Base-by-base conservation (phyloP, 257 asterid species). In the Knoxia roxburghii region DNA sequence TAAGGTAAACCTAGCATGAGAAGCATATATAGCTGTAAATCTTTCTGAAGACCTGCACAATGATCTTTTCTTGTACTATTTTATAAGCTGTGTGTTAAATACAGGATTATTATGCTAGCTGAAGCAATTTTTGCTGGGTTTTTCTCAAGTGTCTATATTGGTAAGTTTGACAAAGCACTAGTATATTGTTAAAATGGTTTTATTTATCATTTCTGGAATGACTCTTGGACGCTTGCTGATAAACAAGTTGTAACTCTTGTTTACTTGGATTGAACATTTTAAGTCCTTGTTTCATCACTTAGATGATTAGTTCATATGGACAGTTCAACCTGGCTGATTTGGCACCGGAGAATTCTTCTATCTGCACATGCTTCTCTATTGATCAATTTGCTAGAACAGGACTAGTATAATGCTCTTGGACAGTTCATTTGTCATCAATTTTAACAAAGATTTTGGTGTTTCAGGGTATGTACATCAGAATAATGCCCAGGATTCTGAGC, bases 381-480 rank as follows among this genome's bases (percentile, higher is more conserved):
- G 4, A 48, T 59, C 51, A 46, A 49, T 54, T 33, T 59, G 35
- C 53, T 69, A 32, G 32, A 46, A n/a, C 39, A 21, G 21, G 51
- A 32, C 68, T 49, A 43, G 68, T 37, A 17, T 15, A 46, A 18
- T 46, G 27, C 37, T 15, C 18, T 45, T 30, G 55, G 14, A 63
- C 18, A 6, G 55, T 63, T 63, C 15, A 21, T 56, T 5, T 18
- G 58, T 45, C 54, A 15, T 55, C 13, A 67, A 20, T 17, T 64
- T 68, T 43, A 52, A 65, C 1, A 40, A 73, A 60, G 32, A 35
- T 75, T 61, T 56, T 72, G 72, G 70, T 73, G 65, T 71, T 80
- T 79, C 87, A 93, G 99, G 96, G 72, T 90, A 88, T 76, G 95
- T 93, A 59, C 90, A 86, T 77, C 89, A 88, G 75, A 90, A 87